phyloP scores from a whole-genome alignment of 345 rosid genomes.

The Stellera chamaejasme region DNA sequence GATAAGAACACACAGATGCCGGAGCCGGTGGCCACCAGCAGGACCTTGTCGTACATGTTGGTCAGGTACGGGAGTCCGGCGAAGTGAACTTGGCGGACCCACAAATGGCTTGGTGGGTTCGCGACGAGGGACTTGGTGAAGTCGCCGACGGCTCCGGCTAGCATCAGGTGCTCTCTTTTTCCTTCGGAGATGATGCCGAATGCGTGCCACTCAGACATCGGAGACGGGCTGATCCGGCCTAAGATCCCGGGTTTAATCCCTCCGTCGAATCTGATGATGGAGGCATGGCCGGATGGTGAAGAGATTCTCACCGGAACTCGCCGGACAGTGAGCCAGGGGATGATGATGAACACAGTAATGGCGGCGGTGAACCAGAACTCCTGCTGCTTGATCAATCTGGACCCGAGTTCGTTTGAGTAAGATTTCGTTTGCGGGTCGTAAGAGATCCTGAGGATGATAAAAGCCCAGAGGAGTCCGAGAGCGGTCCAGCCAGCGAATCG shows the following conservation, averaged over 20 bases:
- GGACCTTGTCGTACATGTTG: conserved; percentile 65
- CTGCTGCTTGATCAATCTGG: conserved; percentile 36
- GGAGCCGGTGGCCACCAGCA: conserved; percentile 78
- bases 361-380: conserved; percentile 75
- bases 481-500: conserved; percentile 72
- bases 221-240: conserved; percentile 91
- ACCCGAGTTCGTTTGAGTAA: conserved; percentile 35
- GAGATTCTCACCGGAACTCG: conserved; percentile 46
- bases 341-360: conserved; percentile 43
- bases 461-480: conserved; percentile 64
- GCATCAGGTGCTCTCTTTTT: conserved; percentile 78
- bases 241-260: conserved; percentile 67
- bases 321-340: conserved; percentile 74
- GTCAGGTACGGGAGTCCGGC: conserved; percentile 72
- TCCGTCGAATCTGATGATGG: conserved; percentile 58
- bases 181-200: conserved; percentile 76
- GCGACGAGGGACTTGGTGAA: conserved; percentile 59
- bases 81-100: conserved; percentile 74
- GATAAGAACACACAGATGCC: conserved; percentile 84
- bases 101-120: conserved; percentile 62
- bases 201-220: conserved; percentile 89
- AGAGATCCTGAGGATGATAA: conserved; percentile 42
- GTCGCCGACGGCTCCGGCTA: conserved; percentile 87
- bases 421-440: conserved; percentile 54
- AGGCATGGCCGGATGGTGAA: conserved; percentile 68